Evolutionary conservation across 2,329 filamentous ascomycete genomes (phyloP).

Genomic region (Scedosporium apiospermum): DNA sequence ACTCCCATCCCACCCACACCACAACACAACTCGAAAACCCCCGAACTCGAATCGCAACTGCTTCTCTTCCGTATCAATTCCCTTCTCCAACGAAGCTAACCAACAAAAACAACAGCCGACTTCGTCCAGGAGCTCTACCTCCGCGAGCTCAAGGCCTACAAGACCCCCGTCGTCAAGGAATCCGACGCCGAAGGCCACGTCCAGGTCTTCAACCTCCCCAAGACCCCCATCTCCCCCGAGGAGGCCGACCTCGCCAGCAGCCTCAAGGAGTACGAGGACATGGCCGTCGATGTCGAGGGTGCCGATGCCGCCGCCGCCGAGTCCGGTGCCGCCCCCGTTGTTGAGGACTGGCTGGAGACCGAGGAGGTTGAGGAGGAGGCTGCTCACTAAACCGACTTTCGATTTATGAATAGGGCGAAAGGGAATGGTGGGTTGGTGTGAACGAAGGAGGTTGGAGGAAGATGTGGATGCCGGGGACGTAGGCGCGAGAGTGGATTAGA

Average conservation of each 20-base stretch:
- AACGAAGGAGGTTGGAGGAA: background rate
- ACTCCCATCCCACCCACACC: background rate
- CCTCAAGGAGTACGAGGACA: slow-evolving; percentile 88
- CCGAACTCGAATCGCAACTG: background rate
- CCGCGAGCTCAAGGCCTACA: slow-evolving; percentile 92
- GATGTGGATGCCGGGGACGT: background rate
- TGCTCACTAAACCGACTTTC: slow-evolving; percentile 32
- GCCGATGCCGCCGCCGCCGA: slow-evolving; percentile 55
- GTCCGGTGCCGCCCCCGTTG: slow-evolving; percentile 42
- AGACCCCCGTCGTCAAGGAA: slow-evolving; percentile 72
- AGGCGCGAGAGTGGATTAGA: background rate
- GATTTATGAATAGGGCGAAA: background rate
- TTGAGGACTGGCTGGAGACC: slow-evolving; percentile 74
- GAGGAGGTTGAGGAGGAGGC: slow-evolving; percentile 51
- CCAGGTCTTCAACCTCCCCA: slow-evolving; percentile 73
- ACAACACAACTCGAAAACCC: background rate
- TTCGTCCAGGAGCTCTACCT: slow-evolving; percentile 97
- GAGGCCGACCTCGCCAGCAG: slow-evolving; percentile 87
- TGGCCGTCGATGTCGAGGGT: slow-evolving; percentile 91
- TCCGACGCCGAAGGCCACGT: slow-evolving; percentile 85
- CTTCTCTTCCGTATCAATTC: background rate
- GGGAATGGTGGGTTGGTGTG: background rate
- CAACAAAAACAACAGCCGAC: slow-evolving; percentile 59
- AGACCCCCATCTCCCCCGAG: slow-evolving; percentile 80
- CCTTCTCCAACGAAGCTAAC: slow-evolving; percentile 7